Conservation (phyloP, 2,329 filamentous ascomycete genomes). For the Penicillium corylophilum region DNA sequence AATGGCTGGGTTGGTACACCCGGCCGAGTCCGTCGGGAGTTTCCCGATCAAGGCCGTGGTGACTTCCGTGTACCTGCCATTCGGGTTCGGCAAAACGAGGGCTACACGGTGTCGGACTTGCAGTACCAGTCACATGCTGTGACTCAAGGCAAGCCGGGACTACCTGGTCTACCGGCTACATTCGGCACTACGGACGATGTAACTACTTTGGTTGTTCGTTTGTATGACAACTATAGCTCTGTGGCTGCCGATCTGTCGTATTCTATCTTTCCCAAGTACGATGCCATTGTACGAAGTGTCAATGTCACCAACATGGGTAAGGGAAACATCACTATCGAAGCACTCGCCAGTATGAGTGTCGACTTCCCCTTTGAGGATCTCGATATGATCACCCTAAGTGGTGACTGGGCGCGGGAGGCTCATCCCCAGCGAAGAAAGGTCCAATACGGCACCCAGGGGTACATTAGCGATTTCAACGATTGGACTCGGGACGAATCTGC, state of each 20-base stretch:
- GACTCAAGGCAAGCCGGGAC: conserved; percentile 54
- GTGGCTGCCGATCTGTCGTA: conserved; percentile 61
- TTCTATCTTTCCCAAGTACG: conserved; percentile 62
- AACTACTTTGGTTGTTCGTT: conserved; percentile 57
- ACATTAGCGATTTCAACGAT: conserved; percentile 15
- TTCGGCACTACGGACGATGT: conserved; percentile 58
- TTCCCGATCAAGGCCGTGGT: conserved; percentile 63
- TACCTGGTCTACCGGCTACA: conserved; percentile 59
- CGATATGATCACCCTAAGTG: conserved; percentile 62
- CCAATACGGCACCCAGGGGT: conserved; percentile 58
- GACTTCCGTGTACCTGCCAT: conserved; percentile 64
- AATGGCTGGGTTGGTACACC: conserved; percentile 56
- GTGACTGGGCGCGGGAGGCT: conserved; percentile 63
- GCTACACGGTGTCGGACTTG: conserved; percentile 60
- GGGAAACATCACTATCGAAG: conserved; percentile 54
- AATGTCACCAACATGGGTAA: conserved; percentile 60
- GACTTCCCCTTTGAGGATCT: conserved; percentile 61
- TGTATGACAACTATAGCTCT: conserved; percentile 60
- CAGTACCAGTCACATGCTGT: conserved; percentile 59
- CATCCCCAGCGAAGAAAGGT: conserved; percentile 56
- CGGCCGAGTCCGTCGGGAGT: conserved; percentile 59
- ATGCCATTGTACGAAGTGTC: conserved; percentile 62
- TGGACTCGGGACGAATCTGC: not conserved
- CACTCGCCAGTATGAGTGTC: conserved; percentile 60
- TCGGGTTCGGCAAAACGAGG: conserved; percentile 58